Percentiles rank a stretch among this genome's conserved stretches.
Conservation (phyloP, 2,329 filamentous ascomycete species). For the Orbilia oligospora region DNA sequence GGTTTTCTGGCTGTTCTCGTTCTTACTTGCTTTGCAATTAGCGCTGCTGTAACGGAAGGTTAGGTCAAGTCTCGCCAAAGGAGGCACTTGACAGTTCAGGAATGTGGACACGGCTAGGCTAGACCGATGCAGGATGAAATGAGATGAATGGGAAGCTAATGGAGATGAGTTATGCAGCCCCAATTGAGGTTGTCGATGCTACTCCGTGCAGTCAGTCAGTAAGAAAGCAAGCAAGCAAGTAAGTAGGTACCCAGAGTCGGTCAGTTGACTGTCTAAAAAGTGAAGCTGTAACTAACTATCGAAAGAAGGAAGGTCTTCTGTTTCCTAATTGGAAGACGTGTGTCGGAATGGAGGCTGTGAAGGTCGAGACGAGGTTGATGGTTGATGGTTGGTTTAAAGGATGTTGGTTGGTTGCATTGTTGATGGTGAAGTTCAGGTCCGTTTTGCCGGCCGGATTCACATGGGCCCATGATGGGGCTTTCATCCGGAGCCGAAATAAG, state of each 20-base stretch:
- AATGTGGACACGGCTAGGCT: slow-evolving; percentile 41
- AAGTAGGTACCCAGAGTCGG: neutral
- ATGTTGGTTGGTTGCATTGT: slow-evolving; percentile 11
- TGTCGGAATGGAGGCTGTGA: neutral
- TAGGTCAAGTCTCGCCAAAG: slow-evolving; percentile 23
- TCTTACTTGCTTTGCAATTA: slow-evolving; percentile 12
- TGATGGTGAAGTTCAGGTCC: slow-evolving; percentile 5
- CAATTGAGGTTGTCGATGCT: slow-evolving; percentile 17
- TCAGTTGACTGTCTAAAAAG: neutral
- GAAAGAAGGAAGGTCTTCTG: slow-evolving; percentile 3
- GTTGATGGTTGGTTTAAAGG: neutral
- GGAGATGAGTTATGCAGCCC: slow-evolving; percentile 10
- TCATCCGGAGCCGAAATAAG: slow-evolving; percentile 46
- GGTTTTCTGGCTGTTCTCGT: slow-evolving; percentile 13
- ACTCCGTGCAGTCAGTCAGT: too few species aligned
- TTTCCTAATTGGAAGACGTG: neutral
- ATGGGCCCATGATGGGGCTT: slow-evolving; percentile 29
- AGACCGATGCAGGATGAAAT: slow-evolving; percentile 44
- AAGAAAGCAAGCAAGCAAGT: neutral
- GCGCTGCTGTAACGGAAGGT: slow-evolving; percentile 30
- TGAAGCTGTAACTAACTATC: slow-evolving; percentile 1
- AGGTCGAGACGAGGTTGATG: slow-evolving; percentile 2
- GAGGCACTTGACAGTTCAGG: slow-evolving; percentile 49
- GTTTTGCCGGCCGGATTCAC: slow-evolving; percentile 46
- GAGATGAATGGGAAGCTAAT: slow-evolving; percentile 33